Evolutionary conservation across 202 grass and related monocot genomes (phyloP), one percentile per base, ranked within the genome.

Genomic region (Eragrostis tef): DNA sequence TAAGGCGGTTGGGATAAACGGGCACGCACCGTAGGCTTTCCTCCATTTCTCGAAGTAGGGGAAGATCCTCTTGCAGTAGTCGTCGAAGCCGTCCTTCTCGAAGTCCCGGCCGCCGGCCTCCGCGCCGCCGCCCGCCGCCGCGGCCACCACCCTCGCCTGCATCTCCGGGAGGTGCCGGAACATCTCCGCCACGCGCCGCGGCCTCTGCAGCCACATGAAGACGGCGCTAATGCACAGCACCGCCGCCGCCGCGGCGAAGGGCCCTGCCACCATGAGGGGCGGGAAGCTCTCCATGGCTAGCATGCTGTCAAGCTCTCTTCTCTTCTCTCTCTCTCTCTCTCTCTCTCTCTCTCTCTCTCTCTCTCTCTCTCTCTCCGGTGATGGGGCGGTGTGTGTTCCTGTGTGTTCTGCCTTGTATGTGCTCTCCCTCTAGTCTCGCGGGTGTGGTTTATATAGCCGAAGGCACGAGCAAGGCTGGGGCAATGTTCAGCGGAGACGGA

Each of bases 31-130:
- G 72, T 94, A 94, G 62, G 84, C 64, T 79, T 94, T 94, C 78
- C 90, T 94, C 95, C 95, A 98, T 36, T 90, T 79, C 44, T 93
- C 85, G 31, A 98, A 94, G 80, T 93, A 94, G 64, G 95, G 95
- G 79, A 98, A 98, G 79, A 98, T 88, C 81, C 47, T 45, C 72
- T 86, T 83, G 73, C 86, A 91, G 78, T 94, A 94, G 82, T 93
- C 95, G 70, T 82, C 79, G 82, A 93, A 91, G 56, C 81, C 81
- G 31, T 86, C 89, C 71, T 60, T 81, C 26, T 62, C 27, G 41
- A 84, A 83, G 74, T 82, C 84, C 21, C 73, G 50, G 50, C 52
- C 41, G 52, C 25, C 68, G 39, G 26, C 71, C 42, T 52, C 29
- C 67, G 24, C 68, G 14, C 43, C 44, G 14, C 43, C 44, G 11